Conservation (phyloP, 139 green algal genomes). For the Edaphochlamys debaryana region DNA sequence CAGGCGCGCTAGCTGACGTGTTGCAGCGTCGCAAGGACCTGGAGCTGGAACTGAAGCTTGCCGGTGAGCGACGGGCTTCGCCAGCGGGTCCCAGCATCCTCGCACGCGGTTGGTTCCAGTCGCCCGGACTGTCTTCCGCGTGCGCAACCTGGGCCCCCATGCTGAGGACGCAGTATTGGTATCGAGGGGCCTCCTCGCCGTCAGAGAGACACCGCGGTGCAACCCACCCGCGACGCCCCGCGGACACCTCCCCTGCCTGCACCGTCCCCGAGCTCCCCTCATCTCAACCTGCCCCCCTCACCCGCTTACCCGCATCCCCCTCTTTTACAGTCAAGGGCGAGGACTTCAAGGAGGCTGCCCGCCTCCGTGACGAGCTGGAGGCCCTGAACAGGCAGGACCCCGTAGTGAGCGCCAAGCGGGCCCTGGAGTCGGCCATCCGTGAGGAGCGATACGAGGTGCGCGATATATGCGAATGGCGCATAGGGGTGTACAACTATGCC, state of each 20-base stretch:
- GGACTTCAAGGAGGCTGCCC: constrained; percentile 16
- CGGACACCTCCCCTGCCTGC: too few species aligned
- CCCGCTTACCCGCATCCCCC: background rate
- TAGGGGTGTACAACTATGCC: too few species aligned
- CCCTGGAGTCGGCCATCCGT: constrained; percentile 57
- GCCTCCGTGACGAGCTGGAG: constrained; percentile 43
- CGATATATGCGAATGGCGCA: background rate
- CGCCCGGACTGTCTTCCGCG: too few species aligned
- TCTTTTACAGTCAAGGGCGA: constrained; percentile 31
- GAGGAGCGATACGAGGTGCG: constrained; percentile 70
- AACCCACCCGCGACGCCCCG: too few species aligned
- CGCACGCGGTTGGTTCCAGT: too few species aligned
- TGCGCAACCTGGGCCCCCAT: too few species aligned
- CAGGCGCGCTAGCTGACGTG: too few species aligned
- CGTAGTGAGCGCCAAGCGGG: constrained; percentile 30
- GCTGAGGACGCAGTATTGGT: too few species aligned
- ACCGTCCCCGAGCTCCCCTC: too few species aligned
- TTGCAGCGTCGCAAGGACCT: constrained; percentile 38
- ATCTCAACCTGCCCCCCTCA: background rate
- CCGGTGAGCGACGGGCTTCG: constrained; percentile 1
- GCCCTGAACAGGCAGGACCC: constrained; percentile 55
- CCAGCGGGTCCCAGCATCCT: too few species aligned
- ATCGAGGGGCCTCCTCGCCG: too few species aligned
- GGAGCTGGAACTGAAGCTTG: constrained; percentile 31
- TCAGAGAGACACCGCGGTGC: too few species aligned